phyloP scores from a whole-genome alignment of 1,139 yeast species.

The Protomyces macrosporus region DNA sequence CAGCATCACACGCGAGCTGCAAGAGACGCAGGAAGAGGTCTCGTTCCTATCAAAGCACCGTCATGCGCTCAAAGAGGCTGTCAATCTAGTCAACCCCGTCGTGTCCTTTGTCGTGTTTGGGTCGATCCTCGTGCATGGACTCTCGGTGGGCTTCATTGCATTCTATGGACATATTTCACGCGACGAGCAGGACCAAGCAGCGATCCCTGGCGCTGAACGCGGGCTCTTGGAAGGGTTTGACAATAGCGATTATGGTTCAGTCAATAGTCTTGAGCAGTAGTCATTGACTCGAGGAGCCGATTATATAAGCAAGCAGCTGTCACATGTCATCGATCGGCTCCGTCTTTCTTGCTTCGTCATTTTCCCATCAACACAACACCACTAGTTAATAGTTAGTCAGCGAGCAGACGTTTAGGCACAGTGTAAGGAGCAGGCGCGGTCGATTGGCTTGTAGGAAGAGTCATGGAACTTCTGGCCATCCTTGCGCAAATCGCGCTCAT shows the following conservation, averaged over 20 bases:
- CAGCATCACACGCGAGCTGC: slow-evolving; percentile 6
- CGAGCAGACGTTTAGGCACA: background rate
- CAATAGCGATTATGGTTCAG: slow-evolving; percentile 15
- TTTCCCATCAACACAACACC: background rate
- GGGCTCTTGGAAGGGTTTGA: slow-evolving; percentile 16
- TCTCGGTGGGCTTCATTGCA: slow-evolving; percentile 19
- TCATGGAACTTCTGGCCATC: background rate
- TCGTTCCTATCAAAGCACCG: background rate
- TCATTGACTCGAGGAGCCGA: background rate
- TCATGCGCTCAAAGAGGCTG: slow-evolving; percentile 1
- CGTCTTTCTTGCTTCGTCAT: too few species aligned
- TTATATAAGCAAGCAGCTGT: background rate
- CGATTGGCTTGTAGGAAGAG: background rate
- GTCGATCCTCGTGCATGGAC: slow-evolving; percentile 14
- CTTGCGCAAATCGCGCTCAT: background rate
- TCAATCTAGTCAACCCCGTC: slow-evolving; percentile 7
- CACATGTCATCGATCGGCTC: background rate
- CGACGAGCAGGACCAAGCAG: slow-evolving; percentile 9
- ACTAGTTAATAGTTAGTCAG: background rate
- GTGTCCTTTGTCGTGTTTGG: slow-evolving; percentile 19
- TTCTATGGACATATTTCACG: slow-evolving; percentile 15
- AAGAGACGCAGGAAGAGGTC: slow-evolving; percentile 1
- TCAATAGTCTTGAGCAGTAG: background rate
- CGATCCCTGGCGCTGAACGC: slow-evolving; percentile 15
- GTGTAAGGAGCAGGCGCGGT: background rate